Percentiles rank a stretch among this genome's conserved stretches.
Evolutionary conservation across 176 grass and related monocot species (phyloP).

Genomic region (Eragrostis curvula): DNA sequence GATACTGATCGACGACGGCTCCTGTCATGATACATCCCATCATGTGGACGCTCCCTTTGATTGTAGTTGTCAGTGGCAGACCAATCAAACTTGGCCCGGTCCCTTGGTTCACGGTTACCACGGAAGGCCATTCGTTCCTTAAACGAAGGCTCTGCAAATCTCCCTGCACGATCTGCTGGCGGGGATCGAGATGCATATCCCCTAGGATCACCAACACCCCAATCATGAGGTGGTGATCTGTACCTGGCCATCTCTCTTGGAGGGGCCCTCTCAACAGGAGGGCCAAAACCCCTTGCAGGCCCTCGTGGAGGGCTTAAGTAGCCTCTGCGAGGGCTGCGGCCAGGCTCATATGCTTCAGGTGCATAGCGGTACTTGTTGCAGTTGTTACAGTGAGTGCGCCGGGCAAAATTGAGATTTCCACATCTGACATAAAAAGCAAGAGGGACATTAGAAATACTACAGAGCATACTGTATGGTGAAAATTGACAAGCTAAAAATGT

Average conservation of each 20-base stretch:
- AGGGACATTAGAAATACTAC: slow-evolving; percentile 31
- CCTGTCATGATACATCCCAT: slow-evolving; percentile 54
- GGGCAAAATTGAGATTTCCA: slow-evolving; percentile 98
- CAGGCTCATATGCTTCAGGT: slow-evolving; percentile 44
- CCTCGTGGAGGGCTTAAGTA: slow-evolving; percentile 55
- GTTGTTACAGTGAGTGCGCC: slow-evolving; percentile 88
- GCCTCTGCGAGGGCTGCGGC: slow-evolving; percentile 53
- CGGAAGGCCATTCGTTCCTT: slow-evolving; percentile 56
- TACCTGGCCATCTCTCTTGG: slow-evolving; percentile 62
- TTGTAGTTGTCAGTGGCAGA: slow-evolving; percentile 47
- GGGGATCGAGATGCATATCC: slow-evolving; percentile 55
- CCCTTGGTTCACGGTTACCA: slow-evolving; percentile 54
- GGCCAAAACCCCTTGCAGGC: slow-evolving; percentile 57
- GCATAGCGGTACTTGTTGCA: slow-evolving; percentile 73
- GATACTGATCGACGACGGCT: slow-evolving; percentile 53
- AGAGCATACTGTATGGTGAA: neutral
- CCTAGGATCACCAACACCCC: slow-evolving; percentile 51
- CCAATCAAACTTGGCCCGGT: slow-evolving; percentile 57
- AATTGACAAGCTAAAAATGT: neutral
- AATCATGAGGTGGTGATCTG: slow-evolving; percentile 54
- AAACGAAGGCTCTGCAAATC: slow-evolving; percentile 43
- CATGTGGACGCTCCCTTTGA: slow-evolving; percentile 42
- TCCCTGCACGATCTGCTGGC: slow-evolving; percentile 40
- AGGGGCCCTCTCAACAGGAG: slow-evolving; percentile 41
- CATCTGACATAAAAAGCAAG: slow-evolving; percentile 60